Conservation (phyloP, 2,329 filamentous ascomycete genomes). For the Hortaea werneckii region DNA sequence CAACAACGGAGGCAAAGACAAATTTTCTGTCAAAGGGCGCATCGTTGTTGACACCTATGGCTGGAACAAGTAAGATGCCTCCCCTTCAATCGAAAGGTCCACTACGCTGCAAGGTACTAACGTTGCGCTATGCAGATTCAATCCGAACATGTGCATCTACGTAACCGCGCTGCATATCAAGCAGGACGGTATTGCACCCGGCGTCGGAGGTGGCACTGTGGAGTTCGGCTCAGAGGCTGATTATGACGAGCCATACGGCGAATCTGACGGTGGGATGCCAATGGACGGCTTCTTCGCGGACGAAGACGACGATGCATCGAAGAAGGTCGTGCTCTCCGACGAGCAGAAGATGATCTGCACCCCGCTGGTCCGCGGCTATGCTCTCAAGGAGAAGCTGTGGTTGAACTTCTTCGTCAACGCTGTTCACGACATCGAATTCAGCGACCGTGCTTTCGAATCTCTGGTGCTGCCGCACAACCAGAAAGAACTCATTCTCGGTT, state of each 20-base stretch:
- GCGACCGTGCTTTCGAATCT: slow-evolving; percentile 21
- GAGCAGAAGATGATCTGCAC: slow-evolving; percentile 26
- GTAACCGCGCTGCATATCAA: slow-evolving; percentile 24
- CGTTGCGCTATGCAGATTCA: slow-evolving; percentile 24
- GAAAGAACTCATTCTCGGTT: slow-evolving; percentile 23
- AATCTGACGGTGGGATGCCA: slow-evolving; percentile 22
- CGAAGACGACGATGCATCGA: slow-evolving; percentile 16
- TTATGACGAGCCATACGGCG: slow-evolving; percentile 11
- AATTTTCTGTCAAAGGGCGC: slow-evolving; percentile 37
- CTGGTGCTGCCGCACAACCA: slow-evolving; percentile 23
- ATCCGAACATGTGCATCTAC: slow-evolving; percentile 32
- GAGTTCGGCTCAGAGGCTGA: slow-evolving; percentile 10
- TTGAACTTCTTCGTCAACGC: slow-evolving; percentile 27
- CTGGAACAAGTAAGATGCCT: slow-evolving; percentile 23
- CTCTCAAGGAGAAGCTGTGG: slow-evolving; percentile 26
- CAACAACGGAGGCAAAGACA: slow-evolving; percentile 24
- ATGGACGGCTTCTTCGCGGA: slow-evolving; percentile 24
- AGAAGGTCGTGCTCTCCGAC: slow-evolving; percentile 13
- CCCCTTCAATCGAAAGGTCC: too few species aligned
- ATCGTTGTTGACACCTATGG: slow-evolving; percentile 41
- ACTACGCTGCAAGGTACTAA: too few species aligned
- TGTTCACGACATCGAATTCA: slow-evolving; percentile 22
- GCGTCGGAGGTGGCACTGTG: slow-evolving; percentile 1
- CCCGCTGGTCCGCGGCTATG: slow-evolving; percentile 25
- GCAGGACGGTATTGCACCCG: background rate